These are phyloP conservation scores for Dianthus caryophyllus DNA, from an alignment of 148 eudicot genomes.

Conservation along the genomic window DNA sequence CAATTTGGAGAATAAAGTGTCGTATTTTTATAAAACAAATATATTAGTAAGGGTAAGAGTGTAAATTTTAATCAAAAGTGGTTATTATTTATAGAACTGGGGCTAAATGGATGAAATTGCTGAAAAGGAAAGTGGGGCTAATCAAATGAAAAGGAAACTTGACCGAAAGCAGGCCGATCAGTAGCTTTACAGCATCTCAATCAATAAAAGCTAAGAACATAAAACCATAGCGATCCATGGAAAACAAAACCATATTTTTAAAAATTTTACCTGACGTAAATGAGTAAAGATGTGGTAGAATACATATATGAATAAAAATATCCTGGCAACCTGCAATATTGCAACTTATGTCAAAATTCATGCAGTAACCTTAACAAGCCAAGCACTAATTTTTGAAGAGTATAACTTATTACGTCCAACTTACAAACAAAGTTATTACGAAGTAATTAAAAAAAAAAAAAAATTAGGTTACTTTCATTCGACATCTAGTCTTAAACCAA, in stretches of 20 bases:
- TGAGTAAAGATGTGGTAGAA: conserved; percentile 68
- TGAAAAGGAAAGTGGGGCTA: too few species aligned
- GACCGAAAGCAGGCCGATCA: neutral
- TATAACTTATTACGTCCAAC: neutral
- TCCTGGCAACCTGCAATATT: conserved; percentile 68
- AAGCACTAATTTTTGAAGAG: neutral
- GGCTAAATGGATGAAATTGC: too few species aligned
- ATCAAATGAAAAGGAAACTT: too few species aligned
- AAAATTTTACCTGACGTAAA: conserved; percentile 62
- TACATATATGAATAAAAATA: conserved; percentile 61
- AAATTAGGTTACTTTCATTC: neutral
- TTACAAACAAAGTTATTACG: neutral
- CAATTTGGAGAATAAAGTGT: too few species aligned
- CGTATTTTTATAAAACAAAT: too few species aligned
- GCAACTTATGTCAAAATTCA: conserved; percentile 14
- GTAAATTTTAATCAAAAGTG: too few species aligned
- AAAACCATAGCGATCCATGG: neutral
- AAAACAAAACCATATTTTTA: neutral
- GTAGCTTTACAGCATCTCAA: neutral
- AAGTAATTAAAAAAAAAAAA: neutral
- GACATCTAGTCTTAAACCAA: neutral
- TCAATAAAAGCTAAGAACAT: neutral
- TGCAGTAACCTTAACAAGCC: conserved; percentile 6
- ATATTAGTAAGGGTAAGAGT: too few species aligned
- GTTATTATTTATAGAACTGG: too few species aligned